phyloP scores from a whole-genome alignment of 495 filamentous ascomycete genomes.

The Talaromyces proteolyticus region DNA sequence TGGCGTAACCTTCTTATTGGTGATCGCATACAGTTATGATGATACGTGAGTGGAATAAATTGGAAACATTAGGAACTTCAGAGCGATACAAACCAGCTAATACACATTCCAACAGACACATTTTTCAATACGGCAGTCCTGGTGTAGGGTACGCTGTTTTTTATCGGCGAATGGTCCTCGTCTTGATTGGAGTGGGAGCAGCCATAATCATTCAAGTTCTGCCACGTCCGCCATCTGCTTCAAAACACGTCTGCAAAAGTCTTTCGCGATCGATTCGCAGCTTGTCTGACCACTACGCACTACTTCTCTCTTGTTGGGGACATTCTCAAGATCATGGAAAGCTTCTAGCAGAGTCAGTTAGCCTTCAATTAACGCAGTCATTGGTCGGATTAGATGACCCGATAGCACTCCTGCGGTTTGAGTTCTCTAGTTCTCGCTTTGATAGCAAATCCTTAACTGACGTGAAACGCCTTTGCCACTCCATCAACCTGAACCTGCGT shows the following conservation, averaged over 20 bases:
- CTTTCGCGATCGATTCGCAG: slow-evolving; percentile 30
- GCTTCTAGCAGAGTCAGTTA: slow-evolving; percentile 24
- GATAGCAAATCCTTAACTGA: slow-evolving; percentile 26
- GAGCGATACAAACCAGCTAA: no score
- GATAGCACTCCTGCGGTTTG: slow-evolving; percentile 25
- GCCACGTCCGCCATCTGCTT: slow-evolving; percentile 36
- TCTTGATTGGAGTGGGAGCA: slow-evolving; percentile 31
- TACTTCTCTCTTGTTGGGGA: slow-evolving; percentile 36
- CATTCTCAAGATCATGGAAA: slow-evolving; percentile 8
- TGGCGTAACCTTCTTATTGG: slow-evolving; percentile 33
- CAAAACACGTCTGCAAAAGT: slow-evolving; percentile 33
- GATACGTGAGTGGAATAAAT: slow-evolving; percentile 25
- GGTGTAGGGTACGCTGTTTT: slow-evolving; percentile 39
- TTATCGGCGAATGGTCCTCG: slow-evolving; percentile 37
- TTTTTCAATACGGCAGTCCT: slow-evolving; percentile 32
- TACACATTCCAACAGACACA: slow-evolving; percentile 15
- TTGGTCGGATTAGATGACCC: slow-evolving; percentile 25
- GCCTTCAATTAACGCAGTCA: slow-evolving; percentile 24
- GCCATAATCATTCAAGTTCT: slow-evolving; percentile 35
- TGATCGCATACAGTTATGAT: slow-evolving; percentile 32
- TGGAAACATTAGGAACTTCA: background rate
- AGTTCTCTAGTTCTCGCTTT: slow-evolving; percentile 37
- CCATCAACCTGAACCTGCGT: slow-evolving; percentile 27
- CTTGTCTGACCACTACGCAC: slow-evolving; percentile 38
- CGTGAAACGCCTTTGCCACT: slow-evolving; percentile 29